These are phyloP conservation scores for Miscanthus sacchariflorus DNA, from an alignment of 202 grass and related monocot species.

Conservation along the genomic window DNA sequence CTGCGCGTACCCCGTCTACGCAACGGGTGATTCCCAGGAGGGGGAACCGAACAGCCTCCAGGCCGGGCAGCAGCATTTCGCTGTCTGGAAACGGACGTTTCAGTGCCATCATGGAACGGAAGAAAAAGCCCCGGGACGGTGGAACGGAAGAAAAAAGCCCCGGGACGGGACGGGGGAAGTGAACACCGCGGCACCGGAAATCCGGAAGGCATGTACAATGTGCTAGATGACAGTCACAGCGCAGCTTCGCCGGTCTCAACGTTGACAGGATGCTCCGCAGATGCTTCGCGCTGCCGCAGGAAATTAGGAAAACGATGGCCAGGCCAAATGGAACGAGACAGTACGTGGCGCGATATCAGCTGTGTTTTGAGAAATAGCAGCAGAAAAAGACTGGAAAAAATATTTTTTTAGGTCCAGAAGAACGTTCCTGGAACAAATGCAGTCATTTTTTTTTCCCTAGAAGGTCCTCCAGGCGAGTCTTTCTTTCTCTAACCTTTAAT, in stretches of 20 bases:
- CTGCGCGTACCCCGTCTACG: not conserved
- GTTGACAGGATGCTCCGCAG: not conserved
- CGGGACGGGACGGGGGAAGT: not conserved
- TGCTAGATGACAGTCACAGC: not conserved
- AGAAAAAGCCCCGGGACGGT: not conserved
- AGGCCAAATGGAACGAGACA: not conserved
- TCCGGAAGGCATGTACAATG: not conserved
- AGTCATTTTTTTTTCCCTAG: not conserved
- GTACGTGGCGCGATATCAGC: not conserved
- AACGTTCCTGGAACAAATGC: not conserved
- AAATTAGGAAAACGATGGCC: not conserved
- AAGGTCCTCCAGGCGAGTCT: not conserved
- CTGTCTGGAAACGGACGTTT: slow-evolving; percentile 25
- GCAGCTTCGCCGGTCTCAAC: not conserved
- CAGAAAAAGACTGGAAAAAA: not conserved
- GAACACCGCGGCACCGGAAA: not conserved
- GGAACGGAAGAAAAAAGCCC: no score
- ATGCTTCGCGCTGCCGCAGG: slow-evolving; percentile 28
- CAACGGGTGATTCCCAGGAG: not conserved
- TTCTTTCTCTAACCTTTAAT: not conserved
- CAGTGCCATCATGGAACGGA: not conserved
- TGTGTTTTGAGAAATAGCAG: not conserved
- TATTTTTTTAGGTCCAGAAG: not conserved
- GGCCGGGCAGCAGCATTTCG: not conserved
- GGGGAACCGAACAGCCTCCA: not conserved